Percentiles rank a stretch among this genome's conserved stretches.
These are phyloP conservation scores for Psilocybe cyanescens DNA, from an alignment of 768 basidiomycete species.

Conservation along the genomic window DNA sequence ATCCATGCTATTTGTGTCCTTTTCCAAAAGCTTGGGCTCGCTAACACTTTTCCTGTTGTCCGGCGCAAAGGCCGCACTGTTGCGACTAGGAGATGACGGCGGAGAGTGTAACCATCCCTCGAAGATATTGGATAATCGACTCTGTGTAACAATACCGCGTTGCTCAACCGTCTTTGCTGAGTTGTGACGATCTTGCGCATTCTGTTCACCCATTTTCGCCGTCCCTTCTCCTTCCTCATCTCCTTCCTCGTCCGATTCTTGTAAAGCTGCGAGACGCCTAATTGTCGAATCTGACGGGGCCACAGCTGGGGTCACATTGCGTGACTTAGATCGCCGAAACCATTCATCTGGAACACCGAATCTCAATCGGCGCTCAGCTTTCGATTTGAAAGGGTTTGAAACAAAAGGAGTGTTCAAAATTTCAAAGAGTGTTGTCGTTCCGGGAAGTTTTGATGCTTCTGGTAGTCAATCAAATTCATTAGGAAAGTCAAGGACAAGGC, in stretches of 20 bases:
- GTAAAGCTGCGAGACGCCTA: conserved; percentile 48
- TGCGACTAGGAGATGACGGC: conserved; percentile 38
- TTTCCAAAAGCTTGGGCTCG: conserved; percentile 65
- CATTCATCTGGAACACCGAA: conserved; percentile 81
- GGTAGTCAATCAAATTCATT: conserved; percentile 12
- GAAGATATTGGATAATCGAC: conserved; percentile 67
- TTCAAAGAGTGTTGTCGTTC: conserved; percentile 44
- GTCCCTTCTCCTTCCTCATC: conserved; percentile 62
- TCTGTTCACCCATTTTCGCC: conserved; percentile 48
- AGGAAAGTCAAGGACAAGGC: neutral
- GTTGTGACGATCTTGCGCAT: conserved; percentile 13
- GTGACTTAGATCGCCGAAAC: conserved; percentile 73
- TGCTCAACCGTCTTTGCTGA: conserved; percentile 45
- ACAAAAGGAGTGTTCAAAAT: conserved; percentile 43
- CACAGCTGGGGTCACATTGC: conserved; percentile 47
- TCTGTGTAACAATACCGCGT: conserved; percentile 58
- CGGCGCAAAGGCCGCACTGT: conserved; percentile 32
- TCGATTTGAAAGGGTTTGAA: conserved; percentile 44
- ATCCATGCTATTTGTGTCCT: conserved; percentile 34
- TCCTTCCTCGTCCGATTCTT: conserved; percentile 52
- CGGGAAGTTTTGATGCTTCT: conserved; percentile 52
- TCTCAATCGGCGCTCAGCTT: conserved; percentile 50
- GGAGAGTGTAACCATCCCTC: conserved; percentile 64
- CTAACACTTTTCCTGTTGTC: conserved; percentile 68
- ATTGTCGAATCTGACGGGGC: conserved; percentile 58